Evolutionary conservation across 2,329 filamentous ascomycete species (phyloP).

Genomic region (Drechslera avenae): DNA sequence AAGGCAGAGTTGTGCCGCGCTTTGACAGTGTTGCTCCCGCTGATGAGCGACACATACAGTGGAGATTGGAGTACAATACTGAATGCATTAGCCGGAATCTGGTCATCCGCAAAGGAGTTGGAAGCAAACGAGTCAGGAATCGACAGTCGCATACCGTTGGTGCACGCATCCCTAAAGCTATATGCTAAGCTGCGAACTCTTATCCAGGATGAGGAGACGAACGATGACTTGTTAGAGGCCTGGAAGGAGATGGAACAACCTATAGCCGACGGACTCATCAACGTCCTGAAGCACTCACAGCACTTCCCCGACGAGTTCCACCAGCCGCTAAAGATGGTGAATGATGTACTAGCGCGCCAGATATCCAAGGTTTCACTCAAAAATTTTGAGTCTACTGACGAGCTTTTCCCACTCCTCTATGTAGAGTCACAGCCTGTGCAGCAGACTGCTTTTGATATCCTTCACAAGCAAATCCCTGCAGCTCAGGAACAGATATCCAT

Average conservation of each 20-base stretch:
- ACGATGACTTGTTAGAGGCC: constrained; percentile 83
- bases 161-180: constrained; percentile 76
- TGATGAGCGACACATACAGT: constrained; percentile 82
- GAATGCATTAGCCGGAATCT: constrained; percentile 43
- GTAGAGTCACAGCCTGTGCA: constrained; percentile 78
- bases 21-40: constrained; percentile 66
- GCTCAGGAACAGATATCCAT: constrained; percentile 82
- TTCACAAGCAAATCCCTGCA: constrained; percentile 79
- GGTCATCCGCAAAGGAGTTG: constrained; percentile 37
- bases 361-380: constrained; percentile 67
- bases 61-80: constrained; percentile 74
- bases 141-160: constrained; percentile 57
- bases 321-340: constrained; percentile 75
- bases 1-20: constrained; percentile 62
- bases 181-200: constrained; percentile 67
- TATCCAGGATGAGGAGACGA: constrained; percentile 64
- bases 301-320: constrained; percentile 59
- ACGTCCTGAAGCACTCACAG: constrained; percentile 63
- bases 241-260: constrained; percentile 65
- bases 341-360: constrained; percentile 73
- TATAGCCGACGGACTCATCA: constrained; percentile 64
- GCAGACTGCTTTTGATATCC: constrained; percentile 76
- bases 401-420: constrained; percentile 76
- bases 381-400: constrained; percentile 66
- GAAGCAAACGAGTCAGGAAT: constrained; percentile 32